These are phyloP conservation scores for Kluyveromyces dobzhanskii DNA, from an alignment of 805 yeast genomes.

Conservation along the genomic window DNA sequence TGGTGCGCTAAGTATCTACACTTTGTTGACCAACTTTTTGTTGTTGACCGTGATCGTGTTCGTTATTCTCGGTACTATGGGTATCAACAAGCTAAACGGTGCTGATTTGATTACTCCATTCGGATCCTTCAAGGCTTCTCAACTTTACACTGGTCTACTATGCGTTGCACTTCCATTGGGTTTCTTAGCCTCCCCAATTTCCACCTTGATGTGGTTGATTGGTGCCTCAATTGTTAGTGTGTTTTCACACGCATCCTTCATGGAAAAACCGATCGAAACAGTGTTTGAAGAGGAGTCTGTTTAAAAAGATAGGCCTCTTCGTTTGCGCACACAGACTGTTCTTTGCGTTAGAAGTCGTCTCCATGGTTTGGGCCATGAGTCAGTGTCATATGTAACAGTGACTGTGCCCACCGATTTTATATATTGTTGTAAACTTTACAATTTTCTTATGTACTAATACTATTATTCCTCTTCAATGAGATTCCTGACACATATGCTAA, in stretches of 20 bases:
- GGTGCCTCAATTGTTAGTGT: slow-evolving; percentile 78
- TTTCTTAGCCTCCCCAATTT: slow-evolving; percentile 79
- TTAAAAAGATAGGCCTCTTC: slow-evolving; percentile 4
- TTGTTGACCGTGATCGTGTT: slow-evolving; percentile 75
- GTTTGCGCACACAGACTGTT: too few relatives aligned
- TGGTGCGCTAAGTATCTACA: slow-evolving; percentile 66
- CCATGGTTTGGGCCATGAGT: too few relatives aligned
- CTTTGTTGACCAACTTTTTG: slow-evolving; percentile 77
- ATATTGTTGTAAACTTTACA: too few relatives aligned
- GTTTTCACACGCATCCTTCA: slow-evolving; percentile 76
- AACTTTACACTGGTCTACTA: slow-evolving; percentile 75
- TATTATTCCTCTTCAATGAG: too few relatives aligned
- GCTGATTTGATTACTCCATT: slow-evolving; percentile 72
- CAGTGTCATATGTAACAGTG: too few relatives aligned
- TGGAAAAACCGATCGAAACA: slow-evolving; percentile 94
- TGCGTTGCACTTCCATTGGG: slow-evolving; percentile 75
- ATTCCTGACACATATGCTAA: too few relatives aligned
- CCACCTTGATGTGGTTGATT: slow-evolving; percentile 85
- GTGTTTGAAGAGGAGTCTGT: slow-evolving; percentile 74
- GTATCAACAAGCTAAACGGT: slow-evolving; percentile 74
- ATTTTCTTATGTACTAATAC: not conserved
- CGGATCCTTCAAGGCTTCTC: slow-evolving; percentile 64
- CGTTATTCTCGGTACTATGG: slow-evolving; percentile 65
- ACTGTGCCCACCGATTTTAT: too few relatives aligned
- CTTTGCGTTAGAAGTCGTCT: too few relatives aligned